Evolutionary conservation across 257 asterid species (phyloP), one percentile per base, ranked within the genome.

Genomic region (Echites panduratus): DNA sequence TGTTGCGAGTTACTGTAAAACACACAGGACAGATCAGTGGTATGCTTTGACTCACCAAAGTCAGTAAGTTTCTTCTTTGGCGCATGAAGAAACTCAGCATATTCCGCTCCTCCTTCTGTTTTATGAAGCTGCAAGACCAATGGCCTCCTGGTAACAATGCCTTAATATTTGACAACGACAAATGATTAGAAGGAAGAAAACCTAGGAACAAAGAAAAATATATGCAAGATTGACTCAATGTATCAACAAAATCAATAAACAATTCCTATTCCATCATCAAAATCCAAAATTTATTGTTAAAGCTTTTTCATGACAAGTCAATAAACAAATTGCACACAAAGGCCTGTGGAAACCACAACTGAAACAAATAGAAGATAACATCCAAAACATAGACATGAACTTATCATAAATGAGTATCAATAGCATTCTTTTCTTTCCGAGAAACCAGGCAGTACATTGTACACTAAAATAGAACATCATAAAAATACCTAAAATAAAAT

Each of bases 121-220:
- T 94, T 89, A 80, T 94, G 99, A 65, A 94, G 92, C 85, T 94
- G 99, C 90, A 94, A 77, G 56, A 91, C 99, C 93, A 94, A 74
- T 40, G 99, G 99, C 83, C 99, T 89, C 88, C 99, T 90, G 5
- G 99, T 94, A 69, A 91, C 99, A 67, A 94, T 94, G 52, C 99
- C 99, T 94, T 70, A 16, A 65, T 71, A 77, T 50, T 73, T 67
- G 56, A 73, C 22, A 77, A 62, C n/a, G 12, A 54, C 48, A 76
- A 52, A 61, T 58, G 64, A 70, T 71, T 63, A 67, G 14, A 26
- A 24, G 41, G 48, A 48, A 32, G 48, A 63, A 38, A 20, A 29
- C 48, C 47, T 9, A 19, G 22, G 4, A 7, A 35, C 7, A 17
- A 38, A 35, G 17, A 13, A 5, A 62, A 35, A 35, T 13, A 63